Conservation (phyloP, 192 early-diverging fungal species). For the Rhizoclosmatium sp. region DNA sequence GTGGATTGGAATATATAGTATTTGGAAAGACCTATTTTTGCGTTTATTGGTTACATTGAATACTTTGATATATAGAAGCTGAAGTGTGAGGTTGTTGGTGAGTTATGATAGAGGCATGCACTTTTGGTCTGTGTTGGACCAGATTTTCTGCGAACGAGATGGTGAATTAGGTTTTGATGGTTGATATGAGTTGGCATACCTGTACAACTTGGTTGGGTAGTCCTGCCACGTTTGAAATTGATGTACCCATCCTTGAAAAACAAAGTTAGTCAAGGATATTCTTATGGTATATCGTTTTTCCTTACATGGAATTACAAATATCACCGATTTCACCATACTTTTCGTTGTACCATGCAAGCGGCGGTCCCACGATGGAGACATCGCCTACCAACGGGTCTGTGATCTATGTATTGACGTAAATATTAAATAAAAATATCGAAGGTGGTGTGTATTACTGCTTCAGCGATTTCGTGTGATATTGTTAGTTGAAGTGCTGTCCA, state of each 20-base stretch:
- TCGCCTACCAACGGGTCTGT: conserved; percentile 30
- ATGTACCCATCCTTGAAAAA: conserved; percentile 6
- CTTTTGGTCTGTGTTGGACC: conserved; percentile 16
- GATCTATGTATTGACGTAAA: neutral
- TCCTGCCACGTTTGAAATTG: conserved; percentile 14
- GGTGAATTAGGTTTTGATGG: neutral
- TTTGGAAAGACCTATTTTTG: too few species aligned
- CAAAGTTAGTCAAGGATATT: neutral
- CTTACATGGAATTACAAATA: conserved; percentile 37
- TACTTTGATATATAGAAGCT: too few species aligned
- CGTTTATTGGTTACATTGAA: too few species aligned
- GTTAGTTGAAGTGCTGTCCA: conserved; percentile 37
- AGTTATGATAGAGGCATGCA: conserved; percentile 3
- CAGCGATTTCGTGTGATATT: conserved; percentile 34
- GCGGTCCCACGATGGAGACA: conserved; percentile 21
- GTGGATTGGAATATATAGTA: neutral
- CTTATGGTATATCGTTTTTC: too few species aligned
- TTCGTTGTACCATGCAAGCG: conserved; percentile 35
- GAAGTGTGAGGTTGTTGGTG: too few species aligned
- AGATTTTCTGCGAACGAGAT: conserved; percentile 14
- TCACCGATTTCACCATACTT: conserved; percentile 33
- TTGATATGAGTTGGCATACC: neutral
- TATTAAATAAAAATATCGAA: neutral
- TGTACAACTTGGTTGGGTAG: conserved; percentile 23
- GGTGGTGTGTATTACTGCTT: conserved; percentile 15